A percentile compares a stretch with the other conserved stretches of the same genome.
Evolutionary conservation across 2,329 filamentous ascomycete species (phyloP).

Genomic region (Ustilaginoidea virens): DNA sequence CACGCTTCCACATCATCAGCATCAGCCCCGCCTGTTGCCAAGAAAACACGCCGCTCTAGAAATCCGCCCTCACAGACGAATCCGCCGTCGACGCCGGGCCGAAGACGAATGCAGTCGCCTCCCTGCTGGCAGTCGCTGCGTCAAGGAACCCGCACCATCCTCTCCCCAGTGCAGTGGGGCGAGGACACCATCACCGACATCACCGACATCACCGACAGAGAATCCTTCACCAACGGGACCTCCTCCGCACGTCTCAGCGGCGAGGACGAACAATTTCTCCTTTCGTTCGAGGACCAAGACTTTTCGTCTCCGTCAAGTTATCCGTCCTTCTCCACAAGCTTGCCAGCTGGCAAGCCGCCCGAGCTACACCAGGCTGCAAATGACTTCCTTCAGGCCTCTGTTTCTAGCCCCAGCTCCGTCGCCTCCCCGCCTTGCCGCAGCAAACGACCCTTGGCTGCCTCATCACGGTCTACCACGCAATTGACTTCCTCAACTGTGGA

Average conservation of each 20-base stretch:
- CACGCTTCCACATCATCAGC: background rate
- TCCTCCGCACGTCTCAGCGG: background rate
- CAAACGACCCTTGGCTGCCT: slow-evolving; percentile 9
- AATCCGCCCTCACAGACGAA: background rate
- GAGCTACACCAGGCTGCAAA: slow-evolving; percentile 2
- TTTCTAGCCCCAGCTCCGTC: slow-evolving; percentile 3
- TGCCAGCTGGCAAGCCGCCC: background rate
- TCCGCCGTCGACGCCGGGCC: slow-evolving; percentile 1
- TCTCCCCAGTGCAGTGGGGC: slow-evolving; percentile 4
- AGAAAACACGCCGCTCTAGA: too few species aligned
- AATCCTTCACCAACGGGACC: background rate
- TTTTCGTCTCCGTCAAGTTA: slow-evolving; percentile 22
- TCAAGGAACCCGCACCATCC: slow-evolving; percentile 1
- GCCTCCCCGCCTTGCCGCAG: slow-evolving; percentile 5
- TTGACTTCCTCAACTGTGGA: slow-evolving; percentile 6
- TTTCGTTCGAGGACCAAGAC: slow-evolving; percentile 12
- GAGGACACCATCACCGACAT: slow-evolving; percentile 5
- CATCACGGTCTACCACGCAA: slow-evolving; percentile 9
- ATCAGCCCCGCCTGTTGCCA: too few species aligned
- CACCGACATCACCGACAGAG: too few species aligned
- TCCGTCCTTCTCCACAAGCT: slow-evolving; percentile 12
- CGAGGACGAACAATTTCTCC: slow-evolving; percentile 12
- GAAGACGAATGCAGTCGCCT: background rate
- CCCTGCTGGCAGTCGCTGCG: slow-evolving; percentile 1
- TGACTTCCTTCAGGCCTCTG: slow-evolving; percentile 4